Evolutionary conservation across 768 basidiomycete genomes (phyloP).

Genomic region (Pleurotus platypus): DNA sequence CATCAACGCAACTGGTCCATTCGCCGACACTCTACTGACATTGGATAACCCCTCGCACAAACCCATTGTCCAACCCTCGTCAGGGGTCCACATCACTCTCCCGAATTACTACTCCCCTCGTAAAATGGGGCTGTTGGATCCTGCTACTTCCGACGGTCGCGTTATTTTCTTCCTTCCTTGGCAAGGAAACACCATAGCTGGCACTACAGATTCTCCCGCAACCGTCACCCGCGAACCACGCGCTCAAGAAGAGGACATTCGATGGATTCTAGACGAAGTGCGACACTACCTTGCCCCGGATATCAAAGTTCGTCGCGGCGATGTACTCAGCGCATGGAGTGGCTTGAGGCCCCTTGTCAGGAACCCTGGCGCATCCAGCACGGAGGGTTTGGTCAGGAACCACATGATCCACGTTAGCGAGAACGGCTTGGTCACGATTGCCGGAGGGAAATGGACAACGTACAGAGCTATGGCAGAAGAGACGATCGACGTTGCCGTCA

Average conservation of each 20-base stretch:
- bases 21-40: constrained; percentile 79
- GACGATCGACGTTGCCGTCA: constrained; percentile 83
- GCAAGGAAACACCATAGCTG: constrained; percentile 97
- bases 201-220: constrained; percentile 88
- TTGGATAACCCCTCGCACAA: constrained; percentile 76
- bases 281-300: constrained; percentile 85
- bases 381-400: constrained; percentile 87
- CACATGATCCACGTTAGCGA: constrained; percentile 86
- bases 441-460: constrained; percentile 99
- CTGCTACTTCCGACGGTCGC: constrained; percentile 91
- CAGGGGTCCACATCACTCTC: constrained; percentile 94
- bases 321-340: constrained; percentile 94
- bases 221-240: constrained; percentile 69
- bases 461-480: constrained; percentile 96
- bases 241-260: constrained; percentile 90
- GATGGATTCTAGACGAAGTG: constrained; percentile 95
- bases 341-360: constrained; percentile 89
- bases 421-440: constrained; percentile 87
- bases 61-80: constrained; percentile 89
- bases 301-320: constrained; percentile 90
- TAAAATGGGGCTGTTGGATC: constrained; percentile 93
- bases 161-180: constrained; percentile 99
- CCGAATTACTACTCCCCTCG: constrained; percentile 96
- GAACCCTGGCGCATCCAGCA: constrained; percentile 63
- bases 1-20: constrained; percentile 97